phyloP scores from a whole-genome alignment of 768 basidiomycete species.

The Leccinum rimulosum region DNA sequence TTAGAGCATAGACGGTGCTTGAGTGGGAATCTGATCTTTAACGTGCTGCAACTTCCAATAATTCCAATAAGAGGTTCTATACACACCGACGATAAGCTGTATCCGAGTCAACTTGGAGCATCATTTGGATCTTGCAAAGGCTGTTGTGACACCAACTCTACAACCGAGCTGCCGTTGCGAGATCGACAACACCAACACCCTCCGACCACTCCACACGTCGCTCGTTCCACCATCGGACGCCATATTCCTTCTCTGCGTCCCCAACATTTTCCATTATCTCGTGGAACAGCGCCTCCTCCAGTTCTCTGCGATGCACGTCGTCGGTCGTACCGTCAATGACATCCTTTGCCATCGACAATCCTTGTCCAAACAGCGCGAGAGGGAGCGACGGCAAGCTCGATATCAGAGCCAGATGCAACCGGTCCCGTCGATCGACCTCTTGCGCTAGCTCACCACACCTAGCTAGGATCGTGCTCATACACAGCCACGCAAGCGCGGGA shows the following conservation, averaged over 20 bases:
- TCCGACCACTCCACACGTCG: slow-evolving; percentile 30
- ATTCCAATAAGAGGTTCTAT: too few species aligned
- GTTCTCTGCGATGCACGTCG: slow-evolving; percentile 36
- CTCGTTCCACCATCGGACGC: slow-evolving; percentile 73
- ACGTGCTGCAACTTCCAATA: too few species aligned
- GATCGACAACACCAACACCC: background rate
- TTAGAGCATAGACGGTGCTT: too few species aligned
- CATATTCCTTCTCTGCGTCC: slow-evolving; percentile 66
- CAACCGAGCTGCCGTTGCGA: slow-evolving; percentile 6
- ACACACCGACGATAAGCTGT: too few species aligned
- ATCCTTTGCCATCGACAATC: slow-evolving; percentile 48
- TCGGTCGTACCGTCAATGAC: slow-evolving; percentile 32
- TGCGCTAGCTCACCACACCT: slow-evolving; percentile 36
- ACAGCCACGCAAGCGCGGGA: slow-evolving; percentile 62
- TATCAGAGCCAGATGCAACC: slow-evolving; percentile 62
- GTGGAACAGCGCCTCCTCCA: slow-evolving; percentile 56
- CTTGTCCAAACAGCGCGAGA: slow-evolving; percentile 49
- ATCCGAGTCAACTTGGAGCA: too few species aligned
- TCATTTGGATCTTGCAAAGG: too few species aligned
- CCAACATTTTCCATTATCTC: slow-evolving; percentile 65
- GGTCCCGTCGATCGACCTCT: slow-evolving; percentile 38
- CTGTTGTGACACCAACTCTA: slow-evolving; percentile 1
- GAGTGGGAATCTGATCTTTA: too few species aligned
- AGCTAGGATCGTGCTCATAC: slow-evolving; percentile 54
- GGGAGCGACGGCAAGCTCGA: slow-evolving; percentile 65